Base-by-base conservation (phyloP, 2,329 filamentous ascomycete species). In the Trichoderma aggressivum region DNA sequence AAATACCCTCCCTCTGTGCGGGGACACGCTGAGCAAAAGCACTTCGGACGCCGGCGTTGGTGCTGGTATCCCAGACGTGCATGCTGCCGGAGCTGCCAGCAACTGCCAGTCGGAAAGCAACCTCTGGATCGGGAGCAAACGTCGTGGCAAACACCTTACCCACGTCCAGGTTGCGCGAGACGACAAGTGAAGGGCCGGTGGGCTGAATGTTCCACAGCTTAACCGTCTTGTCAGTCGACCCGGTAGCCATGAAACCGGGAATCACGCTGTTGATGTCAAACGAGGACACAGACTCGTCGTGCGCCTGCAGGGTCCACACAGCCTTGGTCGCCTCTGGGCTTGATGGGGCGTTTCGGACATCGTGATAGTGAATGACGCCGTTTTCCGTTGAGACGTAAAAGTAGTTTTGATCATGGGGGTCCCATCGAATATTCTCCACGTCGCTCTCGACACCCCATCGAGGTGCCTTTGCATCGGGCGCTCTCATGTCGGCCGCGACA, bases 351-450 rank as follows among this genome's bases (percentile, higher is more conserved):
- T 90, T 91, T 62, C 96, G 91, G 53, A 92, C 86, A 79, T 99
- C 96, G 82, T 97, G 94, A 82, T 94, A 96, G 84, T 98, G 95
- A 72, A 99, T 89, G 74, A 95, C 89, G 59, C 96, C 96, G 76
- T 89, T 92, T 80, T 99, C 96, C 5, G 96, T 99, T 14, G 94
- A 94, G 71, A 97, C 93, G 82, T 93, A 99, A 85, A 99, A 99
- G 85, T 88, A 94, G 86, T 98, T 97, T 7, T 91, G 85, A 81
- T 98, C 90, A 80, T 98, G 95, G 18, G 94, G 92, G 82, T 99
- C 93, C 95, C 96, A 99, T 75, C 90, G 88, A 47, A 98, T 90
- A 73, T 89, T 92, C 85, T 99, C 96, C 53, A 99, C 94, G 78
- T 99, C 96, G 80, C 93, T 94, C 83, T 98, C 95, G 3, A 98